These are phyloP conservation scores for Microsporum canis DNA, from an alignment of 2,329 filamentous ascomycete genomes.

Conservation along the genomic window DNA sequence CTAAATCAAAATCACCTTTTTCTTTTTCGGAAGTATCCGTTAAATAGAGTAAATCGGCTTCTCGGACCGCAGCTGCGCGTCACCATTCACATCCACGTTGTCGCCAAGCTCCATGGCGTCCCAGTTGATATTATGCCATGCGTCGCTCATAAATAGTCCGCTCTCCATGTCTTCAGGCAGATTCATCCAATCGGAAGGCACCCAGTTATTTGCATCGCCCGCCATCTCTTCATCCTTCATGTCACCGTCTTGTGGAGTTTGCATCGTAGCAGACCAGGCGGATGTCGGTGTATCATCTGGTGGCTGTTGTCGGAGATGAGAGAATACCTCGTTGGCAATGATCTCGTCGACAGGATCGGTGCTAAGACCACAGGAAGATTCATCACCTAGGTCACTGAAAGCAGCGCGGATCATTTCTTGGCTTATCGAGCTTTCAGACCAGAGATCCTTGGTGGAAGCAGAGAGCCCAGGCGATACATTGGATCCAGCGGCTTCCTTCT, in stretches of 20 bases:
- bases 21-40: background rate
- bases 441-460: constrained; percentile 22
- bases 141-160: constrained; percentile 13
- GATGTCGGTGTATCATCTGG: constrained; percentile 31
- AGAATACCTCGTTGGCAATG: constrained; percentile 28
- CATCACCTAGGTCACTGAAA: constrained; percentile 25
- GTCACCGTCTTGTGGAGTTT: constrained; percentile 30
- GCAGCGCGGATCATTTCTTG: constrained; percentile 29
- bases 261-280: constrained; percentile 24
- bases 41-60: constrained; percentile 1
- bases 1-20: background rate
- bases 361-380: constrained; percentile 21
- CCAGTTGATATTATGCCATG: constrained; percentile 25
- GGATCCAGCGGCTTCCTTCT: constrained; percentile 15
- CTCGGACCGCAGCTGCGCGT: constrained; percentile 6
- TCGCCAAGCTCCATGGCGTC: constrained; percentile 27
- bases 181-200: constrained; percentile 26
- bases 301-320: constrained; percentile 17
- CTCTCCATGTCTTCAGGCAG: constrained; percentile 20
- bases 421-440: constrained; percentile 29
- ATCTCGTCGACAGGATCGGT: constrained; percentile 30
- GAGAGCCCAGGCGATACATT: constrained; percentile 7
- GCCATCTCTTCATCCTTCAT: constrained; percentile 23
- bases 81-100: constrained; percentile 16
- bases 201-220: constrained; percentile 20